Evolutionary conservation across 2,329 filamentous ascomycete species (phyloP), one percentile per base, ranked within the genome.

Genomic region (Colletotrichum zoysiae): DNA sequence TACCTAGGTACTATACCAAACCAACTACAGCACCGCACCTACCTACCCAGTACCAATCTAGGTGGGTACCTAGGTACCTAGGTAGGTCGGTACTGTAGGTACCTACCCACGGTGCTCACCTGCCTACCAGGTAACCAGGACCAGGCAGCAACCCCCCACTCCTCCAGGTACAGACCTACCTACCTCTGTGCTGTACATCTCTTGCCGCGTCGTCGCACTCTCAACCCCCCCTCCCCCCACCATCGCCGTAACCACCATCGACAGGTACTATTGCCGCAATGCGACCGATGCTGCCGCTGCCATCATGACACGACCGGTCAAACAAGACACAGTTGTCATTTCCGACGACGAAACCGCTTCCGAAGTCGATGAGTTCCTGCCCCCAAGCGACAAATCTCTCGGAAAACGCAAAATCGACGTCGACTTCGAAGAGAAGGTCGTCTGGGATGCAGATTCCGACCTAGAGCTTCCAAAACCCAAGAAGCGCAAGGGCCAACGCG

Each of bases 401-500:
- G 73, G 76, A 5, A 85, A 85, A 75, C 79, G 83, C 30, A 86
- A 85, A 74, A 74, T 78, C 4, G 77, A 80, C 3, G 56, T 76
- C 12, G 78, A 81, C 8, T 76, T 82, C 40, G 79, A 80, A 20
- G 84, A 85, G 68, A 86, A 85, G 75, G 81, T 86, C 1, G 77
- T 82, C n/a, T 88, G 85, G 86, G 87, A 86, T 4, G 89, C 90
- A 68, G 89, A 91, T 46, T 89, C 89, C 1, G 87, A 88, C 35
- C 85, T 86, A 30, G 85, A 86, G 9, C 93, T 93, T 74, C 82
- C 88, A 51, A 85, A 86, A n/a, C 91, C 90, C 78, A 92, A 91
- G 77, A 88, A 89, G 62, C 84, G 87, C 2, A 85, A 85, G 33
- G 84, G 83, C 38, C 87, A 85, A 20, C 84, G 82, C 7, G 57